phyloP scores from a whole-genome alignment of 73 alveolate genomes.

The Tetrahymena thermophila region DNA sequence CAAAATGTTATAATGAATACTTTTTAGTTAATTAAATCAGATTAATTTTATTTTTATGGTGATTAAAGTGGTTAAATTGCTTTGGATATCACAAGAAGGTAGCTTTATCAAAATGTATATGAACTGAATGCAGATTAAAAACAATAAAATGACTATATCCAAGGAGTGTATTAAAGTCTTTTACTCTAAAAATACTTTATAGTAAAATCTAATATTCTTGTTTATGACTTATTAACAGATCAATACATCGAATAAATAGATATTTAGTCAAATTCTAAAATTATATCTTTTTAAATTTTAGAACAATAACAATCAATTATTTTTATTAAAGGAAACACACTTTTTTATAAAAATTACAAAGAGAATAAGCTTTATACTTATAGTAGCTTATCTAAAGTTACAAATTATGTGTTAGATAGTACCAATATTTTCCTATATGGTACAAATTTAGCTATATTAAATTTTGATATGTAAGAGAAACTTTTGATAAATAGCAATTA shows the following conservation, averaged over 20 bases:
- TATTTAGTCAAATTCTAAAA: not conserved
- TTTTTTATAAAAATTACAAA: not conserved
- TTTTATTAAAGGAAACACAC: not conserved
- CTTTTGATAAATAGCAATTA: not conserved
- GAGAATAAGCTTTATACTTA: not conserved
- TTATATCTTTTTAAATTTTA: not conserved
- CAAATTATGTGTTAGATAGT: not conserved
- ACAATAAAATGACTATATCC: not conserved
- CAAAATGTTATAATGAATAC: not conserved
- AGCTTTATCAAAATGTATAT: not conserved
- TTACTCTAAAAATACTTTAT: not conserved
- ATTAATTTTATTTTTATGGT: not conserved
- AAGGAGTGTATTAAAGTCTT: not conserved
- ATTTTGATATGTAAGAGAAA: not conserved
- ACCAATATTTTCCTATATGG: not conserved
- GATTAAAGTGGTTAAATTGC: not conserved
- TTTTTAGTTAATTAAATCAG: not conserved
- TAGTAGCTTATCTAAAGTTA: not conserved
- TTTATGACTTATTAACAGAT: not conserved
- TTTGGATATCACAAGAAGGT: not conserved
- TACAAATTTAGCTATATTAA: not conserved
- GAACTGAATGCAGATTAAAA: not conserved
- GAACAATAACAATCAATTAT: not conserved
- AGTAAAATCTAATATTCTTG: not conserved
- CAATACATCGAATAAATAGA: not conserved